phyloP scores from a whole-genome alignment of 169 alveolate species.

The Eimeria falciformis region DNA sequence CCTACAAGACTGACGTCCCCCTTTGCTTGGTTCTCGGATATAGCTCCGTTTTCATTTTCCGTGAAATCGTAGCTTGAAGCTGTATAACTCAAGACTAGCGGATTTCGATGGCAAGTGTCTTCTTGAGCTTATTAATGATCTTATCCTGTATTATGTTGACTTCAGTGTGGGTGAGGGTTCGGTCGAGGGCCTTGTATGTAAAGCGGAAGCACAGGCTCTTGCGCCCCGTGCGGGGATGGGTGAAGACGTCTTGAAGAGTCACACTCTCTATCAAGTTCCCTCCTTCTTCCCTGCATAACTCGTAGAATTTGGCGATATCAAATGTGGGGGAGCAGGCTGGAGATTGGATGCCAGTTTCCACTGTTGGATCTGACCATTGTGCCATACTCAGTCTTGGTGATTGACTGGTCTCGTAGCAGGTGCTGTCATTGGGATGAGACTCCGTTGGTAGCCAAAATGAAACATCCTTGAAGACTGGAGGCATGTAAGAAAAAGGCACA shows the following conservation, averaged over 20 bases:
- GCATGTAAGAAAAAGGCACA: slow-evolving; percentile 86
- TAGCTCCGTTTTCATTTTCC: too few species aligned
- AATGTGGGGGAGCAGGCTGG: neutral
- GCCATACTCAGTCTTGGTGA: too few species aligned
- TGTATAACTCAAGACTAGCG: neutral
- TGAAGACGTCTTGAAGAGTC: slow-evolving; percentile 84
- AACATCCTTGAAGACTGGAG: slow-evolving; percentile 90
- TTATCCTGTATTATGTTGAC: slow-evolving; percentile 64
- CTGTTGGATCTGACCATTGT: neutral
- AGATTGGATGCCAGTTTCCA: neutral
- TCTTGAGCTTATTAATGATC: neutral
- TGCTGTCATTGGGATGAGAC: neutral
- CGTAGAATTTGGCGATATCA: slow-evolving; percentile 76
- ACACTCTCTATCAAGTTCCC: slow-evolving; percentile 90
- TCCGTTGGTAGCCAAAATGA: slow-evolving; percentile 84
- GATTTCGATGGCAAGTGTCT: slow-evolving; percentile 15
- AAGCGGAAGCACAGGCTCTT: slow-evolving; percentile 72
- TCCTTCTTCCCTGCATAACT: slow-evolving; percentile 79
- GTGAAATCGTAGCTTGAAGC: too few species aligned
- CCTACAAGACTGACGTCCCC: too few species aligned
- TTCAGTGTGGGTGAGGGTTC: slow-evolving; percentile 67
- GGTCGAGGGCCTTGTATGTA: slow-evolving; percentile 67
- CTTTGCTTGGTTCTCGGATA: too few species aligned
- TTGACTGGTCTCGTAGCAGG: neutral
- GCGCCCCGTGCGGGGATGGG: slow-evolving; percentile 82